phyloP scores from a whole-genome alignment of 2,329 filamentous ascomycete species.

The Grosmannia clavigera region DNA sequence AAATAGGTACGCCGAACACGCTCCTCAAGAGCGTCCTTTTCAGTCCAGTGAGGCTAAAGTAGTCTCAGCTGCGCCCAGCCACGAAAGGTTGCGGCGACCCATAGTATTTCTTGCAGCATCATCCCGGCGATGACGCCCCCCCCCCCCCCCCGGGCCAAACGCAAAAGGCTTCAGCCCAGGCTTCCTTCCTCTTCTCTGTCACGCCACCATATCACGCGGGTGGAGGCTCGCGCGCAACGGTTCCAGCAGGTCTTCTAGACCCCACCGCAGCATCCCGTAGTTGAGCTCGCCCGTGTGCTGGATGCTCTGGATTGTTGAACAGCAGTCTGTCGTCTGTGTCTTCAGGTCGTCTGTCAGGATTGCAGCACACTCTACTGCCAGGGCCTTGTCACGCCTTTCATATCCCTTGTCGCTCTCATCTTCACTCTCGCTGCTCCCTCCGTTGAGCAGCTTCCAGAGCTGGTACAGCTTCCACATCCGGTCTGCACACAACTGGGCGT shows the following conservation, averaged over 20 bases:
- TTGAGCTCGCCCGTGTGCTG: background rate
- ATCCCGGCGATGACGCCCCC: background rate
- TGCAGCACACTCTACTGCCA: background rate
- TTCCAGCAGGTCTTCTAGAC: constrained; percentile 5
- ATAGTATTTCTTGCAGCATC: background rate
- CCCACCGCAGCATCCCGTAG: constrained; percentile 5
- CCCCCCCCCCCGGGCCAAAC: background rate
- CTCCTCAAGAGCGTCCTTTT: background rate
- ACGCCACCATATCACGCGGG: constrained; percentile 7
- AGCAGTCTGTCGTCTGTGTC: background rate
- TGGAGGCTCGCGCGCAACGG: constrained; percentile 6
- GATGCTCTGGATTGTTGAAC: background rate
- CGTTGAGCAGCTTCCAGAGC: constrained; percentile 7
- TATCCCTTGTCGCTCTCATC: background rate
- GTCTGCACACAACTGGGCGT: constrained; percentile 1
- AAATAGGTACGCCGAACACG: background rate
- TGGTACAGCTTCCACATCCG: constrained; percentile 7
- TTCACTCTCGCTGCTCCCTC: background rate
- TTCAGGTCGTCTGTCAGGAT: background rate
- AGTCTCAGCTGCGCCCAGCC: background rate
- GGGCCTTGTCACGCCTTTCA: background rate
- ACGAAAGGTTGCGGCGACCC: background rate
- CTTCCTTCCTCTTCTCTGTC: background rate
- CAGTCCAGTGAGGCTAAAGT: background rate
- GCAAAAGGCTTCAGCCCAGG: too few species aligned